Base-by-base conservation (phyloP, 2,329 filamentous ascomycete species). In the Aotearoamyces nothofagi region DNA sequence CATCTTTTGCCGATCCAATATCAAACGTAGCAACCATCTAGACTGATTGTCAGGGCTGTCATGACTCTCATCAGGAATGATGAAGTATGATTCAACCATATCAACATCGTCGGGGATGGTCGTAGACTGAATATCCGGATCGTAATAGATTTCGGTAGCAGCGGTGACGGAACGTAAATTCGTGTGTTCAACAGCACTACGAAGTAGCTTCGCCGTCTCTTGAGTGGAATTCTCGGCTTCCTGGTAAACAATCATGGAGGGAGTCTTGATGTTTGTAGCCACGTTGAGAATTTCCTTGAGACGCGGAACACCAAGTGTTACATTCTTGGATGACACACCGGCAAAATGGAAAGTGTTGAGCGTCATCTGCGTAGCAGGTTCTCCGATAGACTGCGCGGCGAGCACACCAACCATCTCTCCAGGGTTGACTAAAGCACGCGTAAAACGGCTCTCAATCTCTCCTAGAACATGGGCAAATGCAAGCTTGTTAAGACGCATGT, bases 271-370 rank as follows among this genome's bases (percentile, higher is more conserved):
- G 56, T 96, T 92, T 43, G 79, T 86, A 0, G 92, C 90, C 34
- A 98, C 75, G 53, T 98, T 98, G 33, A 98, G 67, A 72, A 98
- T 98, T 61, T 98, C 90, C 68, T 98, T 98, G 27, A 98, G 71
- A 74, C 90, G 87, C 24, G 90, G 90, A 24, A 98, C 90, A 83
- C 90, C 90, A 27, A 98, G 76, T 1, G 90, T 98, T 31, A 98
- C 87, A 66, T 98, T 98, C 77, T 98, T 98, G 14, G 87, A 93
- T 20, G 92, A 93, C 36, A 98, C 84, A 93, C 90, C 90, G 55
- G 90, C 86, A 55, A 98, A 98, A 66, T 98, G 90, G 78, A 98
- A 98, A 14, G 90, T 98, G 61, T 98, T 98, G 36, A 98, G 61
- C 1, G 90, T 98, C 90, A 98, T 98, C 63, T 98, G 90, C 1